Percentiles rank a stretch among this genome's conserved stretches.
Evolutionary conservation across 495 filamentous ascomycete species (phyloP).

Genomic region (Friedmanniomyces endolithicus): DNA sequence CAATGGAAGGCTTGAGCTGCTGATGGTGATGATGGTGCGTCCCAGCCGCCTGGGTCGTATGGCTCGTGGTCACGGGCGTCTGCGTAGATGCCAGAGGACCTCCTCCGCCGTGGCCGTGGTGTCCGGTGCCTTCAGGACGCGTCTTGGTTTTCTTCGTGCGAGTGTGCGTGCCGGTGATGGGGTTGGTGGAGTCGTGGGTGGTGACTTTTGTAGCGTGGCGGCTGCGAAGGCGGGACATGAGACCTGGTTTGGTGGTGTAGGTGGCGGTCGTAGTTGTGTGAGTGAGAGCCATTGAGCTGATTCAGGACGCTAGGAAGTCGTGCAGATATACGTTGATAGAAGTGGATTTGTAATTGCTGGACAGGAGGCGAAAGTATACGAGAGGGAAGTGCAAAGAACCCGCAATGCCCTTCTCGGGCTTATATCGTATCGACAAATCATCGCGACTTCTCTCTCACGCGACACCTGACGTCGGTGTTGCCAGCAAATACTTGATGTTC

Average conservation of each 20-base stretch:
- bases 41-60: slow-evolving; percentile 15
- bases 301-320: neutral
- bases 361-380: too few relatives aligned
- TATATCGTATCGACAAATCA: too few relatives aligned
- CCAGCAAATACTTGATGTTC: neutral
- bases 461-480: slow-evolving; percentile 11
- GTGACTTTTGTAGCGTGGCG: slow-evolving; percentile 8
- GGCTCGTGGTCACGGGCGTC: neutral
- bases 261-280: slow-evolving; percentile 19
- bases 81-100: slow-evolving; percentile 5
- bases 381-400: too few relatives aligned
- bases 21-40: slow-evolving; percentile 40
- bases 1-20: slow-evolving; percentile 44
- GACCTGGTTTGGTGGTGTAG: slow-evolving; percentile 12
- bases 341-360: too few relatives aligned
- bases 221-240: slow-evolving; percentile 25
- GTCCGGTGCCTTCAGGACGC: slow-evolving; percentile 12
- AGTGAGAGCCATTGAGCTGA: slow-evolving; percentile 7
- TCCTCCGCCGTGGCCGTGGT: slow-evolving; percentile 13
- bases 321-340: too few relatives aligned
- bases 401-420: too few relatives aligned
- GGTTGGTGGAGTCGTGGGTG: slow-evolving; percentile 19
- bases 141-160: slow-evolving; percentile 30
- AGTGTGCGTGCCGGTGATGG: slow-evolving; percentile 29
- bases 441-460: neutral